Evolutionary conservation across 441 rosid genomes (phyloP), one percentile per base, ranked within the genome.

Genomic region (Viola pubescens): DNA sequence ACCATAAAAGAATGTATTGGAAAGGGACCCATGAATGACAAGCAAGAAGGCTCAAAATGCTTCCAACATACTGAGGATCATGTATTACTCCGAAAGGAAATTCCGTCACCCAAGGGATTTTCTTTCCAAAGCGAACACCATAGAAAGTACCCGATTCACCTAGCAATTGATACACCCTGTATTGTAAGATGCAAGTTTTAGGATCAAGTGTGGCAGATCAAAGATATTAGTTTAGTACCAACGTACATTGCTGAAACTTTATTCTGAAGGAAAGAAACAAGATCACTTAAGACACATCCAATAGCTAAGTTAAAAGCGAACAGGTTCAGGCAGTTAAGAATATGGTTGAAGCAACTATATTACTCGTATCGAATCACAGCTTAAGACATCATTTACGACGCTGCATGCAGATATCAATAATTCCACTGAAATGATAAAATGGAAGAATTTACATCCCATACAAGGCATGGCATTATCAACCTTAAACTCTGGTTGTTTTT

Each of bases 31-130:
- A 91, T 47, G 87, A 69, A 38, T 80, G 69, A 43, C 91, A 87
- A 2, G 91, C 91, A 48, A 92, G 54, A 43, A 87, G 84, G 71
- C 94, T 89, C 87, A 80, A 61, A 48, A 87, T 73, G 78, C 98
- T 92, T 42, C 98, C 98, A 49, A 85, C 81, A 66, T 87, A 89
- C 58, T 87, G 98, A 40, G 97, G 98, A 78, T 92, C 98, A 64
- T 71, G 78, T 26, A 89, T 84, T 52, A 60, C 82, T 41, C 95
- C 98, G 58, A 92, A 89, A 44, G 98, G 97, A 56, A 92, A 92
- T 69, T 80, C 85, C 47, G 83, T 85, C 49, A 84, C 97, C 98
- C 98, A 89, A 0, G 89, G 90, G 63, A 87, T 70, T 65, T 37
- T 80, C 84, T 84, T 82, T 41, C 95, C 98, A 19, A 89, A 87